Evolutionary conservation across 805 yeast species (phyloP), one percentile per base, ranked within the genome.

Genomic region (Pichia ethanolica): DNA sequence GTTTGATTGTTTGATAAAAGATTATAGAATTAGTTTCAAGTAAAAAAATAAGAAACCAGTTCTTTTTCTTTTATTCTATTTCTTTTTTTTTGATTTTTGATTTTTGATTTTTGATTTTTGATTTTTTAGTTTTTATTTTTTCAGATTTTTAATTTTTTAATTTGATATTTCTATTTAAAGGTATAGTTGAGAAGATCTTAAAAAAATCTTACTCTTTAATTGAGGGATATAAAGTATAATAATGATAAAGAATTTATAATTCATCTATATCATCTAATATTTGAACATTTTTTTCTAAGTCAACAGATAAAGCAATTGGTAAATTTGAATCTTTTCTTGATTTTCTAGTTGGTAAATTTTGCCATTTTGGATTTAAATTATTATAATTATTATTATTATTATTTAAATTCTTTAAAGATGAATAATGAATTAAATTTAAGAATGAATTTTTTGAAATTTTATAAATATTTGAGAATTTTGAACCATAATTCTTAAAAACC

Each of bases 241-340:
- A 28, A 28, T 25, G 5, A 6, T 26, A 12, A 3, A 7, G 27
- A 5, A 39, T 20, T 45, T 34, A 46, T 11, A 20, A 46, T 33
- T 49, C 49, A 35, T 45, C 40, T n/a, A 47, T 53, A 7, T 50
- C 44, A 39, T 50, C 51, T 14, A 50, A 32, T 12, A 47, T 37
- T 35, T 48, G 49, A 45, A 63, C 68, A 50, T 64, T 64, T 50
- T 64, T 64, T 42, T 64, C 68, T 26, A 65, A 44, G 50, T 65
- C 69, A 20, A 64, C 58, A 49, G 71, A 67, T 45, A 73, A 58
- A 25, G 67, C 67, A 14, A 62, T 63, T 1, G 80, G 79, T 48
- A 78, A 62, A 57, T 78, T 78, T 14, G 81, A 75, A 59, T 78
- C 83, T 62, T 78, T 78, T 66, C 83, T 74, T 33, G 57, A 50